Evolutionary conservation across 108 stramenopile species (phyloP), one percentile per base, ranked within the genome.

Genomic region (Skeletonema costatum): DNA sequence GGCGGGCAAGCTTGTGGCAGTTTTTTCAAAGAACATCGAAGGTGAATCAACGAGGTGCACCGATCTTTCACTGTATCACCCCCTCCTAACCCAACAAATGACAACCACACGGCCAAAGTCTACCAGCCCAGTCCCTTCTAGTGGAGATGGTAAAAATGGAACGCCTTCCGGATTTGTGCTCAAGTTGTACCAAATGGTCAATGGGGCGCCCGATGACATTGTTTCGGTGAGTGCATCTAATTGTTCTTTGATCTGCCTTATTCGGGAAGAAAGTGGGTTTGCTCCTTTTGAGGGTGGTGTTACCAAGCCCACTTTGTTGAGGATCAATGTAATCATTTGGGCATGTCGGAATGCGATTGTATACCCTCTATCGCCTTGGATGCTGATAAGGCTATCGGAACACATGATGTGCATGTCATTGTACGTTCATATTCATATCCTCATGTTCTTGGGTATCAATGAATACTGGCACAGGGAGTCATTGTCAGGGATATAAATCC

Each of bases 101-200:
- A 56, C 53, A 29, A 25, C 53, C 25, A 56, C 53, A 10, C 19
- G 53, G 7, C 53, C 53, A 8, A 56, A 56, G 53, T 56, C 53
- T 56, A 56, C 53, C 19, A 56, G 53, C 53, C 53, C 53, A 25
- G 53, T 56, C 8, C 53, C 53, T 25, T 25, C 53, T 16, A n/a
- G 21, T 56, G 44, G 44, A 46, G 53, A 56, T 5, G 53, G 21
- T 25, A 56, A 56, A 56, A 25, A 25, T 56, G 53, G 53, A 5
- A n/a, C 53, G 2, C 53, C 53, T 10, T 56, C 93, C 25, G 91
- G 93, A 0, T 94, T 94, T 58, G 90, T 94, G 33, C 78, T 92
- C 75, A 94, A 94, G 77, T 84, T 94, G 33, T 92, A 74, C 63
- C 89, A 92, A 68, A 94, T 94, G 93, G 91, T 94, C 30, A 90